These are phyloP conservation scores for Blastocladiella britannica DNA, from an alignment of 192 early-diverging fungal genomes.

Conservation along the genomic window DNA sequence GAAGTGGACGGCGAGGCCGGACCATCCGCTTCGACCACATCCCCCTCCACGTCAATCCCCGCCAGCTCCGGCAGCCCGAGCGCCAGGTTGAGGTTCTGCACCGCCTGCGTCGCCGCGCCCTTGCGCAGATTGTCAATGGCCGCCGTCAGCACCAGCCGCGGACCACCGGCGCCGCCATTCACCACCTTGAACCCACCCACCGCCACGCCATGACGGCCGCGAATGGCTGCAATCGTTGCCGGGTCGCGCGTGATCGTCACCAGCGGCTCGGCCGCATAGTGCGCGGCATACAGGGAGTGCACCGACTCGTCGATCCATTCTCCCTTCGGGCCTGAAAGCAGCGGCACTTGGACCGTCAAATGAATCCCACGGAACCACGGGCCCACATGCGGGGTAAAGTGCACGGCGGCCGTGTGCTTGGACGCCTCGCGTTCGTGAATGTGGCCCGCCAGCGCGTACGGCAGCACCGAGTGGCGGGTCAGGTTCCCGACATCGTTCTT, in stretches of 20 bases:
- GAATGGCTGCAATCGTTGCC: conserved; percentile 73
- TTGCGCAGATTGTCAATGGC: conserved; percentile 95
- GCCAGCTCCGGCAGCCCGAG: conserved; percentile 72
- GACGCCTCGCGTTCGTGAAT: conserved; percentile 90
- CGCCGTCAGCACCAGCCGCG: conserved; percentile 68
- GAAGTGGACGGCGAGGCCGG: background rate
- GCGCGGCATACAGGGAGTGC: conserved; percentile 29
- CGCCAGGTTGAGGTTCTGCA: conserved; percentile 92
- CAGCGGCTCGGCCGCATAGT: conserved; percentile 57
- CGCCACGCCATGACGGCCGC: conserved; percentile 69
- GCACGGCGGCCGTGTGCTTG: conserved; percentile 30
- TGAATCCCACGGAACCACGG: conserved; percentile 55
- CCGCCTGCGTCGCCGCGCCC: conserved; percentile 95
- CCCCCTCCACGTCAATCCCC: conserved; percentile 57
- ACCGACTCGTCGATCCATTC: conserved; percentile 36
- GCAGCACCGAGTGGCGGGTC: conserved; percentile 62
- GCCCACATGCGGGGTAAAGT: conserved; percentile 15
- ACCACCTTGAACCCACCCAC: conserved; percentile 87
- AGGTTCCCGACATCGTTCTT: conserved; percentile 84
- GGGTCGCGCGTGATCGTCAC: conserved; percentile 55
- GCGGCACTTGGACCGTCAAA: conserved; percentile 71
- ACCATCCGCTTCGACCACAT: background rate
- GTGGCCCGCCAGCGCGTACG: conserved; percentile 80
- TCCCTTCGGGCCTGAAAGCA: conserved; percentile 47
- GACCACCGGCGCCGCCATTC: conserved; percentile 20